Conservation (phyloP, 495 filamentous ascomycete species). For the Polyplosphaeria fusca region DNA sequence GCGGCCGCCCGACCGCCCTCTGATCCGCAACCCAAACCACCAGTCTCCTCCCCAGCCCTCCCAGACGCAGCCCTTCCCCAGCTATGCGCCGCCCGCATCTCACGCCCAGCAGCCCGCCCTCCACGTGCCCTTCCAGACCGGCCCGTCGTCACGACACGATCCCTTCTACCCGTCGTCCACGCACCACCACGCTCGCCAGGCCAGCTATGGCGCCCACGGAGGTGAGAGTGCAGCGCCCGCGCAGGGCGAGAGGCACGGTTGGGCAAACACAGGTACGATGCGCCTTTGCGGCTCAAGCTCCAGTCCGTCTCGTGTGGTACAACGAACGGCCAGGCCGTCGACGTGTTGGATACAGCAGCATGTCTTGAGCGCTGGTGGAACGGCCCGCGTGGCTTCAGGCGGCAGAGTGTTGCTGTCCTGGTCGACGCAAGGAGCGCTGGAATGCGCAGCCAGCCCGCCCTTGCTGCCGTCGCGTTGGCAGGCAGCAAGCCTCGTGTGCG, state of each 20-base stretch:
- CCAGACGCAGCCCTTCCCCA: conserved; percentile 17
- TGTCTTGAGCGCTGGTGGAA: conserved; percentile 12
- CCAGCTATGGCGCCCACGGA: conserved; percentile 34
- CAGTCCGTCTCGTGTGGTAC: conserved; percentile 1
- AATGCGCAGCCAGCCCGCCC: too few relatives aligned
- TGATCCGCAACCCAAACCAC: conserved; percentile 39
- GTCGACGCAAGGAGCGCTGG: too few relatives aligned
- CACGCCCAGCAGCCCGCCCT: conserved; percentile 40
- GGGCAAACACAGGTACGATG: conserved; percentile 33
- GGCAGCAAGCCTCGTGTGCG: too few relatives aligned
- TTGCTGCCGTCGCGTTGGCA: too few relatives aligned
- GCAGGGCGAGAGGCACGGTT: conserved; percentile 24
- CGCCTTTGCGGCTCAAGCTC: conserved; percentile 14
- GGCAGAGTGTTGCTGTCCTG: too few relatives aligned
- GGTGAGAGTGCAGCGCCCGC: conserved; percentile 3
- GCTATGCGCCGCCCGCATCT: conserved; percentile 31
- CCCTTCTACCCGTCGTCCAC: conserved; percentile 38
- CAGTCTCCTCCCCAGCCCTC: conserved; percentile 29
- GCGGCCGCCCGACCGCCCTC: conserved; percentile 36
- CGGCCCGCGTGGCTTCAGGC: conserved; percentile 7
- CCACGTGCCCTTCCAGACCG: conserved; percentile 39
- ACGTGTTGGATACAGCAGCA: conserved; percentile 17
- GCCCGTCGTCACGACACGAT: conserved; percentile 38
- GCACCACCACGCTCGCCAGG: conserved; percentile 29
- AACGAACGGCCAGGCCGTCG: conserved; percentile 5